Evolutionary conservation across 495 filamentous ascomycete species (phyloP).

Genomic region (Xylaria palmicola): DNA sequence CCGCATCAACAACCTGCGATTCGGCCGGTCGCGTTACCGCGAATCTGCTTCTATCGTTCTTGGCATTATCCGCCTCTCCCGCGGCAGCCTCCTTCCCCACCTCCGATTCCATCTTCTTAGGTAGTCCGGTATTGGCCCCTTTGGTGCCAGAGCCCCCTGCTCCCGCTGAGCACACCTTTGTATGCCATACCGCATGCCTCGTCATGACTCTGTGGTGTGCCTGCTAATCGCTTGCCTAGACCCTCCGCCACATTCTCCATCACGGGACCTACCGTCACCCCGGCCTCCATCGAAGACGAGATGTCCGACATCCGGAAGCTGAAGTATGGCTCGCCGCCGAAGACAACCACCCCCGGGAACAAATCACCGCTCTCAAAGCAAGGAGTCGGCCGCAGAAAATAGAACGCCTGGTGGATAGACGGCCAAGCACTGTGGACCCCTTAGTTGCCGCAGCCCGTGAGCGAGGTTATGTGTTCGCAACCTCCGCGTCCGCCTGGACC

Average conservation of each 20-base stretch:
- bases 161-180: constrained; percentile 51
- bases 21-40: constrained; percentile 60
- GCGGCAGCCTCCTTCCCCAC: constrained; percentile 32
- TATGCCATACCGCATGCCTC: constrained; percentile 25
- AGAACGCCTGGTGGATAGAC: constrained; percentile 78
- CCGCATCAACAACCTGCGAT: constrained; percentile 33
- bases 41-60: constrained; percentile 60
- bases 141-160: constrained; percentile 39
- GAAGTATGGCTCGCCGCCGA: constrained; percentile 63
- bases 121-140: constrained; percentile 30
- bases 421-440: constrained; percentile 68
- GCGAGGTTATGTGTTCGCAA: constrained; percentile 57
- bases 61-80: constrained; percentile 51
- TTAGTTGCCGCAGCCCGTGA: constrained; percentile 67
- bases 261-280: constrained; percentile 77
- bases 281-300: constrained; percentile 68
- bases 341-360: constrained; percentile 54
- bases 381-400: constrained; percentile 65
- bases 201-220: neutral
- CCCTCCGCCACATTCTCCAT: constrained; percentile 85
- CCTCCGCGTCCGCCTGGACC: constrained; percentile 74
- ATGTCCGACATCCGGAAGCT: constrained; percentile 62
- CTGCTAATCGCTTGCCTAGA: constrained; percentile 44
- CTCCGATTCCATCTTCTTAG: constrained; percentile 32
- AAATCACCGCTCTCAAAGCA: constrained; percentile 47